Conservation (phyloP, 1,284 basidiomycete genomes). For the Trichosporon sp. region DNA sequence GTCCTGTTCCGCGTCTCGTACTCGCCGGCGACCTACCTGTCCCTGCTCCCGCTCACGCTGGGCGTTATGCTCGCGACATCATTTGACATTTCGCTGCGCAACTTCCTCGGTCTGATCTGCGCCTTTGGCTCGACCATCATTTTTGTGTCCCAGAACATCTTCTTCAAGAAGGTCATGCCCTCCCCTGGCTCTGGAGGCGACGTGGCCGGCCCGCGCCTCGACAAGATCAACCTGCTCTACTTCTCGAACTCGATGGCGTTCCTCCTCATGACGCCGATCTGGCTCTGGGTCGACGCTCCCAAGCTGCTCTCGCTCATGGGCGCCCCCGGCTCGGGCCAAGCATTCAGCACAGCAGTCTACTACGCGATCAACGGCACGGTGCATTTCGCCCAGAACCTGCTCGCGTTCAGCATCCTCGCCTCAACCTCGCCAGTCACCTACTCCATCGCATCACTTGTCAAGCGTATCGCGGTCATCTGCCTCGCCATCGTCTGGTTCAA, state of each 20-base stretch:
- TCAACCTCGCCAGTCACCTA: constrained; percentile 98
- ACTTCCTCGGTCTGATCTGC: constrained; percentile 78
- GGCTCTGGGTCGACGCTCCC: constrained; percentile 82
- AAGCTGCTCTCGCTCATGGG: constrained; percentile 61
- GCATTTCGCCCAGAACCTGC: constrained; percentile 95
- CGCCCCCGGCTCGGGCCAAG: constrained; percentile 25
- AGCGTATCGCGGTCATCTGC: constrained; percentile 97
- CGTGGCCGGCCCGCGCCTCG: constrained; percentile 64
- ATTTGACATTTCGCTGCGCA: constrained; percentile 84
- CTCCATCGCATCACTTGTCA: constrained; percentile 95
- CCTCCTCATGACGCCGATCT: constrained; percentile 89
- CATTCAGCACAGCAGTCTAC: constrained; percentile 61
- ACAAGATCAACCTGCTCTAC: constrained; percentile 95
- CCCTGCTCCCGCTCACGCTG: constrained; percentile 88
- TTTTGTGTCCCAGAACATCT: constrained; percentile 98
- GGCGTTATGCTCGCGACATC: constrained; percentile 98
- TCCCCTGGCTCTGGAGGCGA: constrained; percentile 58
- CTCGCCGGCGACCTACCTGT: constrained; percentile 85
- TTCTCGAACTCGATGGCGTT: constrained; percentile 96
- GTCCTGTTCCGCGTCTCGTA: constrained; percentile 63
- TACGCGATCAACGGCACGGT: constrained; percentile 91
- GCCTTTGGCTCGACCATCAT: constrained; percentile 93
- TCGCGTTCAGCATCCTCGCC: constrained; percentile 93
- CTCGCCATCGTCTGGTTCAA: constrained; percentile 97
- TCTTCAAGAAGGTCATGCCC: constrained; percentile 98